These are phyloP conservation scores for Phytophthora quininea DNA, from an alignment of 352 stramenopile species.

Conservation along the genomic window DNA sequence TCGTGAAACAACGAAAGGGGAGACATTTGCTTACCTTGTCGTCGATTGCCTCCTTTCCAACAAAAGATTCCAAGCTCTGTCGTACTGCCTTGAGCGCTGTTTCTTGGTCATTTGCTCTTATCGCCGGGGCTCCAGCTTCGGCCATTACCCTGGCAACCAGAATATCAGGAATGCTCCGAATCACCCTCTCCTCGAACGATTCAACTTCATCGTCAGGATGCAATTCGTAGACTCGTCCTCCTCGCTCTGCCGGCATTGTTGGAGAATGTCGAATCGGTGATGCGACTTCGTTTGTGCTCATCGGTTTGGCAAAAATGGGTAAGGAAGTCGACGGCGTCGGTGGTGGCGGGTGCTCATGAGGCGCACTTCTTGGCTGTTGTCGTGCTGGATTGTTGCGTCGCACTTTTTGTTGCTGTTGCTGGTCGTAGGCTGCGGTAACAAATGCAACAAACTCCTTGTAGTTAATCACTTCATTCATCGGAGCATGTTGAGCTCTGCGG, in stretches of 20 bases:
- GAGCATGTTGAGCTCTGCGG: slow-evolving; percentile 19
- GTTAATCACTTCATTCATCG: slow-evolving; percentile 70
- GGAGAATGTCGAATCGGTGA: not conserved
- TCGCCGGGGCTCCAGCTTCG: not conserved
- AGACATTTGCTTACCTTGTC: slow-evolving; percentile 20
- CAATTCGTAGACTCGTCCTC: slow-evolving; percentile 29
- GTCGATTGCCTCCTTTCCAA: slow-evolving; percentile 32
- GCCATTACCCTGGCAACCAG: slow-evolving; percentile 41
- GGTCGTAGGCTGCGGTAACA: slow-evolving; percentile 56
- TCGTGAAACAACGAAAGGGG: too few species aligned
- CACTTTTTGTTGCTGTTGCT: slow-evolving; percentile 31
- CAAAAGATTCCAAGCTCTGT: slow-evolving; percentile 44
- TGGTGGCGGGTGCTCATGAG: slow-evolving; percentile 1
- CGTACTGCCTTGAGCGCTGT: slow-evolving; percentile 21
- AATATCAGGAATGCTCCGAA: slow-evolving; percentile 36
- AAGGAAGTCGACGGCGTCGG: slow-evolving; percentile 23
- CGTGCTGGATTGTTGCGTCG: not conserved
- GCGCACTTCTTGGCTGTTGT: slow-evolving; percentile 1
- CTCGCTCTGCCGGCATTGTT: slow-evolving; percentile 3
- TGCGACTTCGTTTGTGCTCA: slow-evolving; percentile 1
- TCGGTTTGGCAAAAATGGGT: slow-evolving; percentile 29
- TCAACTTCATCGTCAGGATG: slow-evolving; percentile 8
- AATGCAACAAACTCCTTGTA: slow-evolving; percentile 83
- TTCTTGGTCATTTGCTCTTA: slow-evolving; percentile 11
- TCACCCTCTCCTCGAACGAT: slow-evolving; percentile 28